Evolutionary conservation across 768 basidiomycete species (phyloP).

Genomic region (Boletus subparvulus): DNA sequence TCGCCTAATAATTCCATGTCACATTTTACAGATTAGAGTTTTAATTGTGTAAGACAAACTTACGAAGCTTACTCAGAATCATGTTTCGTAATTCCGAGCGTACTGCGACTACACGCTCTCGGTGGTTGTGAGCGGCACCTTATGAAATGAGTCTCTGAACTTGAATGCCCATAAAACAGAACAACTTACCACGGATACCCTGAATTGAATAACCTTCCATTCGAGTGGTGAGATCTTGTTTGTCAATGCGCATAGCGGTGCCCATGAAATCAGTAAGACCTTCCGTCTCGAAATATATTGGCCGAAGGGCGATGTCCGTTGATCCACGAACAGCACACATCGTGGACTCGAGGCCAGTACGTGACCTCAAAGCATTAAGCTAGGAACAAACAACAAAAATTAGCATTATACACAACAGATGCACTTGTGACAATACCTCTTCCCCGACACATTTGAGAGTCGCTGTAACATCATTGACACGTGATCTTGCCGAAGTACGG

Average conservation of each 20-base stretch:
- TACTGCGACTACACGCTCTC: background rate
- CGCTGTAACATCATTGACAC: no score
- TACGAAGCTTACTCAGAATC: background rate
- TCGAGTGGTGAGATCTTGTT: background rate
- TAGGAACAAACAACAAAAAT: background rate
- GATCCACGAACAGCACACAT: background rate
- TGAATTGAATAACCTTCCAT: background rate
- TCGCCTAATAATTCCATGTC: background rate
- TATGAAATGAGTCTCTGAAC: background rate
- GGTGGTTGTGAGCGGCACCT: background rate
- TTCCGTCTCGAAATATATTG: background rate
- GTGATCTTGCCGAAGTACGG: no score
- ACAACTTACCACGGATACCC: background rate
- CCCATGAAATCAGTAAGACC: background rate
- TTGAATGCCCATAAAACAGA: background rate
- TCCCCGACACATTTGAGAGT: no score
- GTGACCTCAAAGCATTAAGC: background rate
- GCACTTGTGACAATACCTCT: no score
- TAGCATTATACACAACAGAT: no score
- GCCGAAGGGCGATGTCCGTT: background rate
- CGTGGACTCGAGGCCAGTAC: background rate
- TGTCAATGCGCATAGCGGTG: background rate
- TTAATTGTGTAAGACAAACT: background rate
- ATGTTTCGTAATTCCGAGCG: no score
- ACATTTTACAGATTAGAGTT: no score